Percentiles rank a stretch among this genome's conserved stretches.
Conservation (phyloP, 164 flowering plant species). For the Umbilicus rupestris region DNA sequence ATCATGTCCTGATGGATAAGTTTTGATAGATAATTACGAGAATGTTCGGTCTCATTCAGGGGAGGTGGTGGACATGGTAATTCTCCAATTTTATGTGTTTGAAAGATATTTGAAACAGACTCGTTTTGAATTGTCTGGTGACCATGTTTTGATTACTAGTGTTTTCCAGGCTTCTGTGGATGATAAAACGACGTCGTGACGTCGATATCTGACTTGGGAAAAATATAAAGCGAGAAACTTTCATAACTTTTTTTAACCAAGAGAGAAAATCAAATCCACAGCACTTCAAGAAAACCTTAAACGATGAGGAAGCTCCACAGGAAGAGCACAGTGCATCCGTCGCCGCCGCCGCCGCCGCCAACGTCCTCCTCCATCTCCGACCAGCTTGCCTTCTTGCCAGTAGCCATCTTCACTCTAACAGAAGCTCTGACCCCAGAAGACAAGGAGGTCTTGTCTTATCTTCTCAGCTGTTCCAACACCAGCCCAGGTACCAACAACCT, state of each 20-base stretch:
- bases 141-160: no score
- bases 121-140: no score
- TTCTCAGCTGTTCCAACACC: conserved; percentile 16
- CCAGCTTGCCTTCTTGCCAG: conserved; percentile 41
- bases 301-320: conserved; percentile 56
- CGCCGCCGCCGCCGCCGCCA: conserved; percentile 43
- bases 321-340: conserved; percentile 44
- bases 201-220: no score
- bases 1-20: no score
- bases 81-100: no score
- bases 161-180: no score
- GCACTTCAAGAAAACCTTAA: background rate
- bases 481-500: no score
- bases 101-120: no score
- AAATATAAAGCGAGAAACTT: background rate
- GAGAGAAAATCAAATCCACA: background rate
- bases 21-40: no score
- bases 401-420: conserved; percentile 39
- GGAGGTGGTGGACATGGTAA: no score
- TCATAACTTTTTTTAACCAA: background rate
- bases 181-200: no score
- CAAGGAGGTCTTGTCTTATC: conserved; percentile 45
- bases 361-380: conserved; percentile 29
- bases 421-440: conserved; percentile 40
- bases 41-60: no score